Percentiles rank a stretch among this genome's conserved stretches.
phyloP scores from a whole-genome alignment of 202 grass and related monocot genomes.

The Elaeis oleifera region DNA sequence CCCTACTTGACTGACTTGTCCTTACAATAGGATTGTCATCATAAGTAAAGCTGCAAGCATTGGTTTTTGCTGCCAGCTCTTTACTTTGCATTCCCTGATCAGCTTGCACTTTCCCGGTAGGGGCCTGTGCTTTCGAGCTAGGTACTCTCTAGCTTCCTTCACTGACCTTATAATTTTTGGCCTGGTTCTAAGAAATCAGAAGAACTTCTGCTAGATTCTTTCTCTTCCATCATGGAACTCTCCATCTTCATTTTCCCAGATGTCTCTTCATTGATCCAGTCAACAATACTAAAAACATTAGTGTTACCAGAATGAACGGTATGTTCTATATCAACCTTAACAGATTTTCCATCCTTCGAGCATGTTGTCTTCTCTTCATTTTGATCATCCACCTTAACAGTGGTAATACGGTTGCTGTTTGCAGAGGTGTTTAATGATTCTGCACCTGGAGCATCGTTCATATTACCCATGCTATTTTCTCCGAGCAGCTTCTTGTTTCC shows the following conservation, averaged over 20 bases:
- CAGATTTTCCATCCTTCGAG: neutral
- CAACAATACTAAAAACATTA: neutral
- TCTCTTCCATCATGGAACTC: neutral
- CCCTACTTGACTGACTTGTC: neutral
- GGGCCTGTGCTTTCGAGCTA: neutral
- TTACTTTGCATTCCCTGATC: neutral
- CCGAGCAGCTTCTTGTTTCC: neutral
- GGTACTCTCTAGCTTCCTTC: conserved; percentile 19
- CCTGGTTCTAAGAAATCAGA: neutral
- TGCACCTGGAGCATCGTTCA: neutral
- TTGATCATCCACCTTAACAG: neutral
- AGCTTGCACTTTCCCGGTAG: neutral
- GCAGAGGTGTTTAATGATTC: neutral
- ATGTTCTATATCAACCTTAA: neutral
- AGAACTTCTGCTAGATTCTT: conserved; percentile 6
- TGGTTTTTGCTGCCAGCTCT: neutral
- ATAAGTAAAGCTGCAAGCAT: neutral
- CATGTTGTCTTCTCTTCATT: neutral
- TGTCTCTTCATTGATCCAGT: neutral
- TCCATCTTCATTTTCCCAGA: neutral
- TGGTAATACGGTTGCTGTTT: neutral
- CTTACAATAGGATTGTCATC: neutral
- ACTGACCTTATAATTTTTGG: conserved; percentile 24
- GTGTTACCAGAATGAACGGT: neutral
- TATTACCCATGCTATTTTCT: neutral